Conservation (phyloP, 768 basidiomycete genomes). For the Epithele typhae region DNA sequence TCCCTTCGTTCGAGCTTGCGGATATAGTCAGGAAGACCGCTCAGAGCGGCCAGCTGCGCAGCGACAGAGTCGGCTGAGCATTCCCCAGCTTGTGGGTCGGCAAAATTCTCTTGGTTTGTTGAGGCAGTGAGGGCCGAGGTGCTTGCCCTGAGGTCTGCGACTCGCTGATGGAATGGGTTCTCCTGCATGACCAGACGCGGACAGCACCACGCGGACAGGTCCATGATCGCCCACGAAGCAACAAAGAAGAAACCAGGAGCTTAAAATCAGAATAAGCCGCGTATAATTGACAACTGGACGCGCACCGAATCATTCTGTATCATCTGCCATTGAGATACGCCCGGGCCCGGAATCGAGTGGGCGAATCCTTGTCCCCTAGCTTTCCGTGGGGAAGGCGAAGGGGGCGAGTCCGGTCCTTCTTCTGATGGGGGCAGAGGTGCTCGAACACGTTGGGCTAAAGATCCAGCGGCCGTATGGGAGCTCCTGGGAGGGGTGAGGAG, state of each 20-base stretch:
- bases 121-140: slow-evolving; percentile 1
- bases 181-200: slow-evolving; percentile 5
- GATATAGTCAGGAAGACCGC: slow-evolving; percentile 27
- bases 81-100: not conserved
- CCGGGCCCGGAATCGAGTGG: not conserved
- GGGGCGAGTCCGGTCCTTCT: not conserved
- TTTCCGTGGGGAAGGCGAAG: slow-evolving; percentile 7
- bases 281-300: not conserved
- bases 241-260: slow-evolving; percentile 5
- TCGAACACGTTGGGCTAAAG: slow-evolving; percentile 3
- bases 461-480: slow-evolving; percentile 6
- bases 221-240: not conserved
- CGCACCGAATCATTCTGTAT: slow-evolving; percentile 17
- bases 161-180: slow-evolving; percentile 14
- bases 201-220: not conserved
- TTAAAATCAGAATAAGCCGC: slow-evolving; percentile 1
- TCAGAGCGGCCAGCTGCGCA: slow-evolving; percentile 13
- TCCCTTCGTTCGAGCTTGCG: slow-evolving; percentile 35
- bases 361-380: slow-evolving; percentile 4
- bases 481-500: slow-evolving; percentile 17
- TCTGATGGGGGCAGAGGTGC: not conserved
- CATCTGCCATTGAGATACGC: slow-evolving; percentile 7
- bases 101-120: slow-evolving; percentile 5
- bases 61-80: slow-evolving; percentile 25
- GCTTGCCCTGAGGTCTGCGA: not conserved